phyloP scores from a whole-genome alignment of 441 rosid species.

The Raphanus hybrid region DNA sequence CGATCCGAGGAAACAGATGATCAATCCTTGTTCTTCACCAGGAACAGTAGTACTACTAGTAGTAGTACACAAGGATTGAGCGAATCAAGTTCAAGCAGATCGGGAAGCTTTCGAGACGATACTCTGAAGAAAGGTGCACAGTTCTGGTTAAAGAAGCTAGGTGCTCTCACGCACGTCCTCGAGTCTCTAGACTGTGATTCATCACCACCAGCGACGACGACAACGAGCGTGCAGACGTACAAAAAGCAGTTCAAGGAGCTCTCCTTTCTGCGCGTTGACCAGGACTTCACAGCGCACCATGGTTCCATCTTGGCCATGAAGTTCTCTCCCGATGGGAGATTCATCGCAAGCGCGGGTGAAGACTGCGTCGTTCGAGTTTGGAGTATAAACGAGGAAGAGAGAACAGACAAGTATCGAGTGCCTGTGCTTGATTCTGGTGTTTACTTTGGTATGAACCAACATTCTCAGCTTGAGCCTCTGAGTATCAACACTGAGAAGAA shows the following conservation, averaged over 20 bases:
- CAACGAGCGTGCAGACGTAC: slow-evolving; percentile 47
- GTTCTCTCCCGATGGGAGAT: slow-evolving; percentile 79
- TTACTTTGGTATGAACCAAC: slow-evolving; percentile 65
- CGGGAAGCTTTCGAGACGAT: slow-evolving; percentile 33
- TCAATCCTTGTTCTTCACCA: neutral
- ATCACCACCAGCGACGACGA: slow-evolving; percentile 38
- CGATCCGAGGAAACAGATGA: slow-evolving; percentile 30
- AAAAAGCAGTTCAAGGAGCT: slow-evolving; percentile 70
- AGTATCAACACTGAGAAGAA: slow-evolving; percentile 39
- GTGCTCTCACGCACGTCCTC: slow-evolving; percentile 41
- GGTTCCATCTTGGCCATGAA: slow-evolving; percentile 83
- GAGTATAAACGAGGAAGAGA: slow-evolving; percentile 71
- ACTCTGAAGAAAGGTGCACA: slow-evolving; percentile 38
- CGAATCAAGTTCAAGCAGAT: slow-evolving; percentile 40
- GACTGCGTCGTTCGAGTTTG: slow-evolving; percentile 78
- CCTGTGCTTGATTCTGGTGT: slow-evolving; percentile 63
- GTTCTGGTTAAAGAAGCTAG: slow-evolving; percentile 53
- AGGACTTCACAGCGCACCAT: slow-evolving; percentile 70
- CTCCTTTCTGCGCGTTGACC: slow-evolving; percentile 66
- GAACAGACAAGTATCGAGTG: slow-evolving; percentile 49
- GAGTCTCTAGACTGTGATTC: slow-evolving; percentile 44
- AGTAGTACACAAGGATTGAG: slow-evolving; percentile 10
- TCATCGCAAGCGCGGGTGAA: slow-evolving; percentile 82
- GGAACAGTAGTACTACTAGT: neutral
- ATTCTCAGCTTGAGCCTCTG: slow-evolving; percentile 50